These are phyloP conservation scores for Phytophthora sp. DNA, from an alignment of 352 stramenopile genomes.

Conservation along the genomic window DNA sequence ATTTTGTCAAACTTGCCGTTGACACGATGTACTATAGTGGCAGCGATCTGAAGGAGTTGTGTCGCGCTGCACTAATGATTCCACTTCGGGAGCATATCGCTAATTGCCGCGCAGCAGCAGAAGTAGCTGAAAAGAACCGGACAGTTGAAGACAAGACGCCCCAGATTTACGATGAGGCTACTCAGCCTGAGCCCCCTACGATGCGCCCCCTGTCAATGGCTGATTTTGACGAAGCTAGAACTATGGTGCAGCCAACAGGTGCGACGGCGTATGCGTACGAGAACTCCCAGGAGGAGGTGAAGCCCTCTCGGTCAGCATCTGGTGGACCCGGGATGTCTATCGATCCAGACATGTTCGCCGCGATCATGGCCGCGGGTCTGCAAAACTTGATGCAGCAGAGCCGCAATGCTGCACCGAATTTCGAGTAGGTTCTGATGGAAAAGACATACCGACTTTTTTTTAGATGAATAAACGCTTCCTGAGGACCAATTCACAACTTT, in stretches of 20 bases:
- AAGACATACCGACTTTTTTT: slow-evolving; percentile 32
- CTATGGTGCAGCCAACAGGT: slow-evolving; percentile 88
- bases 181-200: slow-evolving; percentile 32
- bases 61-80: slow-evolving; percentile 88
- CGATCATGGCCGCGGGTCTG: slow-evolving; percentile 81
- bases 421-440: slow-evolving; percentile 38
- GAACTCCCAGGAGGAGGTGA: slow-evolving; percentile 49
- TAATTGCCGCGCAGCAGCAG: slow-evolving; percentile 44
- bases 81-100: slow-evolving; percentile 87
- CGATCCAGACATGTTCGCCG: slow-evolving; percentile 83
- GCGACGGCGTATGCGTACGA: slow-evolving; percentile 85
- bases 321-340: slow-evolving; percentile 50
- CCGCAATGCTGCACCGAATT: slow-evolving; percentile 30
- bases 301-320: slow-evolving; percentile 23
- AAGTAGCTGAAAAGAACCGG: slow-evolving; percentile 39
- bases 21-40: slow-evolving; percentile 94
- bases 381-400: slow-evolving; percentile 85
- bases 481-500: slow-evolving; percentile 50
- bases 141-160: slow-evolving; percentile 37
- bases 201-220: slow-evolving; percentile 80
- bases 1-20: slow-evolving; percentile 84
- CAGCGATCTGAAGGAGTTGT: slow-evolving; percentile 94
- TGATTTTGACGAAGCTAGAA: slow-evolving; percentile 87
- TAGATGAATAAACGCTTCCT: slow-evolving; percentile 74
- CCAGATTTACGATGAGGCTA: slow-evolving; percentile 39